Base-by-base conservation (phyloP, 2,329 filamentous ascomycete genomes). In the Alternaria solani region DNA sequence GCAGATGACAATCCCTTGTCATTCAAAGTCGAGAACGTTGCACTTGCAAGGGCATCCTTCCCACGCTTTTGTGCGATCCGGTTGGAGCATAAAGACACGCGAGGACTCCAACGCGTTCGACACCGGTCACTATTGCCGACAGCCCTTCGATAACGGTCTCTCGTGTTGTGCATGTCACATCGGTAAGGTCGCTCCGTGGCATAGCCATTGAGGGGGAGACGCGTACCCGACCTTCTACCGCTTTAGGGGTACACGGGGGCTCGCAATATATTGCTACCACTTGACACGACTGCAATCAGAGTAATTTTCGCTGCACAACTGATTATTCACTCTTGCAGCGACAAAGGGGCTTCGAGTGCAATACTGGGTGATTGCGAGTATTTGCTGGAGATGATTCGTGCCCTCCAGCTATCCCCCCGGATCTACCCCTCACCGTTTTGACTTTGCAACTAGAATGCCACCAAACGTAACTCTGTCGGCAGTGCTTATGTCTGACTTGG, bases 131-230 rank as follows among this genome's bases (percentile, higher is more conserved):
- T 26, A 49, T 38, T 49, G 26, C 30, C 39, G 20, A 36, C 23
- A 38, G 20, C 12, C 46, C 46, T 36, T 51, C 32, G 18, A 51
- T 57, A 56, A 12, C 39, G 38, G 39, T n/a, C 36, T 46, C 46
- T 46, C 47, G 23, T 46, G 55, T 58, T 43, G 44, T 30, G 34
- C 46, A 57, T 60, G 58, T 63, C 46, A 47, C 34, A 43, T 57
- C 57, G 61, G 61, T 61, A 64, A 34, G 49, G 58, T 49, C 54
- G 58, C 52, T 47, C 58, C 52, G 55, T 56, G 46, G 61, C 49
- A 59, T 42, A 51, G 64, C 71, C 59, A 70, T 69, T 71, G 64
- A 67, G 69, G 60, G 67, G 61, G 63, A 62, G 69, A 67, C 72
- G 74, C 69, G 73, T 75, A 57, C 62, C 56, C 34, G 48, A 30